phyloP scores from a whole-genome alignment of 345 rosid genomes.

The Fremontodendron californicum region DNA sequence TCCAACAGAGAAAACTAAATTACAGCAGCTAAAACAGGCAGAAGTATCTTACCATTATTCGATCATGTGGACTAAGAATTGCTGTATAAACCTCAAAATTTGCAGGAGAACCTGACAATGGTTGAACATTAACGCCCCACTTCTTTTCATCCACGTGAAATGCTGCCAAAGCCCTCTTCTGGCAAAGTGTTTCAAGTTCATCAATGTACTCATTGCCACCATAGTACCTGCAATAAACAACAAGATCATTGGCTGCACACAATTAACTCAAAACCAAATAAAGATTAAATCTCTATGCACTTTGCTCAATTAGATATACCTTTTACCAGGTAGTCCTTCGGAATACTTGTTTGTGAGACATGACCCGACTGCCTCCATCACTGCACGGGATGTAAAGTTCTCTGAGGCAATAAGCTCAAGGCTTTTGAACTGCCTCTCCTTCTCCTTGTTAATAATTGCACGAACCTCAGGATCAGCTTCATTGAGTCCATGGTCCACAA shows the following conservation, averaged over 20 bases:
- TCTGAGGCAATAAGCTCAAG: slow-evolving; percentile 94
- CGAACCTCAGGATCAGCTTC: slow-evolving; percentile 78
- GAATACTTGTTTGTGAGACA: slow-evolving; percentile 93
- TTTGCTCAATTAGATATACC: slow-evolving; percentile 35
- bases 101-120: slow-evolving; percentile 95
- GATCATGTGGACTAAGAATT: slow-evolving; percentile 78
- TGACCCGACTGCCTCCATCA: slow-evolving; percentile 96
- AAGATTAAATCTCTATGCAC: neutral
- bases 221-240: slow-evolving; percentile 53
- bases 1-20: slow-evolving; percentile 1
- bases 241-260: neutral
- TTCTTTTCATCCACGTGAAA: slow-evolving; percentile 64
- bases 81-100: slow-evolving; percentile 97
- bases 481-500: slow-evolving; percentile 51
- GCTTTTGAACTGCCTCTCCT: slow-evolving; percentile 81
- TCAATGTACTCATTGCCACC: slow-evolving; percentile 92
- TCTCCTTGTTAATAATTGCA: slow-evolving; percentile 63
- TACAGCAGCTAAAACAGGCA: neutral
- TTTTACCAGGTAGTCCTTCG: slow-evolving; percentile 92
- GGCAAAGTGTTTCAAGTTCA: slow-evolving; percentile 87
- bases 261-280: neutral
- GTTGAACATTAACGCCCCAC: slow-evolving; percentile 98
- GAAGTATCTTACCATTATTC: slow-evolving; percentile 59
- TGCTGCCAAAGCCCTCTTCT: slow-evolving; percentile 73
- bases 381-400: slow-evolving; percentile 90